phyloP scores from a whole-genome alignment of 2,329 filamentous ascomycete species.

The Verticillium dahliae region DNA sequence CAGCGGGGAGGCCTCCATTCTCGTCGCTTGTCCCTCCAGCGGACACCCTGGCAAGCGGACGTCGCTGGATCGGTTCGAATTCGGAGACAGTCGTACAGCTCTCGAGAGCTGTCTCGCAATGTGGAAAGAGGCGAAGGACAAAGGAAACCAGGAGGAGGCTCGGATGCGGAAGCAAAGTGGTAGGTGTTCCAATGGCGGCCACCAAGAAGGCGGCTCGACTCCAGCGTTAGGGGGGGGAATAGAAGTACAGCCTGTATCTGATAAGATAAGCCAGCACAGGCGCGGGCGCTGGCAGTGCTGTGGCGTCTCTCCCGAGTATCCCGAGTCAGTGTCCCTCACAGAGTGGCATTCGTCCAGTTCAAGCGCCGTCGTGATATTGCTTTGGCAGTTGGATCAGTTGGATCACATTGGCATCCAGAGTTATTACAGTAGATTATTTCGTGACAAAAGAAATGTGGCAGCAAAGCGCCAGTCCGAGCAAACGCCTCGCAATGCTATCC shows the following conservation, averaged over 20 bases:
- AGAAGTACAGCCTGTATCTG: neutral
- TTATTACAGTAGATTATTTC: neutral
- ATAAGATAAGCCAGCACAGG: neutral
- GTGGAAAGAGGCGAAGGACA: neutral
- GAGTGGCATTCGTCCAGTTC: neutral
- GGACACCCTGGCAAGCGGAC: neutral
- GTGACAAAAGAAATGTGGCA: neutral
- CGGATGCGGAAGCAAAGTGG: neutral
- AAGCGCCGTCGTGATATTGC: neutral
- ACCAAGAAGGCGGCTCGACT: neutral
- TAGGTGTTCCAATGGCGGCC: neutral
- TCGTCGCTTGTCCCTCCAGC: neutral
- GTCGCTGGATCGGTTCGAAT: neutral
- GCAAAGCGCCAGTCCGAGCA: neutral
- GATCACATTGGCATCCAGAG: neutral
- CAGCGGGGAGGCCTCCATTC: conserved; percentile 85
- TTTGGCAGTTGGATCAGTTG: neutral
- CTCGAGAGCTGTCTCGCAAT: neutral
- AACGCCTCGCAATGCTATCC: conserved; percentile 9
- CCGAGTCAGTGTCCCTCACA: neutral
- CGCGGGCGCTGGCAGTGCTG: neutral
- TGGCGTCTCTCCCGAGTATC: no score
- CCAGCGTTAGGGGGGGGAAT: neutral
- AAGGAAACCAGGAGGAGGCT: neutral
- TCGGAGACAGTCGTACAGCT: neutral